These are phyloP conservation scores for Alternaria infectoria DNA, from an alignment of 2,329 filamentous ascomycete species.

Conservation along the genomic window DNA sequence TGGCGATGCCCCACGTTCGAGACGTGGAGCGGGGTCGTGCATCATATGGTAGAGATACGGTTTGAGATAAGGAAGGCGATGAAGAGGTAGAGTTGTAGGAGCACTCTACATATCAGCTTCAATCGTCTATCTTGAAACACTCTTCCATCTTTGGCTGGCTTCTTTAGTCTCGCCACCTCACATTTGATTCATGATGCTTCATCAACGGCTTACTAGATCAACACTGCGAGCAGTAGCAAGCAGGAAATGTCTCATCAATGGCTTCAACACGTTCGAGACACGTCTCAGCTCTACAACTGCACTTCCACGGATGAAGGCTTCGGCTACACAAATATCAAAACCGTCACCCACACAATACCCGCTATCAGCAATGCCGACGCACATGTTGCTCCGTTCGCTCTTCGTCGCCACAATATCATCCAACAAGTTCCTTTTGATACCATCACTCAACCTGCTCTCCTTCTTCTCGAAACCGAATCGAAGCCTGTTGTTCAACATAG, in stretches of 20 bases:
- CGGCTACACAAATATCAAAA: conserved; percentile 8
- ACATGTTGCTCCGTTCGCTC: conserved; percentile 39
- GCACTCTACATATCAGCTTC: background rate
- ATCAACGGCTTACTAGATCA: conserved; percentile 2
- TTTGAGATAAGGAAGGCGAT: conserved; percentile 25
- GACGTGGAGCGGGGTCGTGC: conserved; percentile 28
- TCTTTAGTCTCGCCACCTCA: background rate
- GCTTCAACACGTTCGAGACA: conserved; percentile 9
- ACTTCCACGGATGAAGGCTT: conserved; percentile 13
- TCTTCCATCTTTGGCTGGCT: background rate
- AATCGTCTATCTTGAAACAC: background rate
- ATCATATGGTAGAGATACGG: conserved; percentile 14
- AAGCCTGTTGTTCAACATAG: conserved; percentile 61
- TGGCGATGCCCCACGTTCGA: conserved; percentile 20
- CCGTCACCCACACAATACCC: conserved; percentile 19
- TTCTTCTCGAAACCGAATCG: conserved; percentile 50
- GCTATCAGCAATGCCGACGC: conserved; percentile 34
- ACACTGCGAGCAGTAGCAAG: conserved; percentile 1
- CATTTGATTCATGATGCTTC: conserved; percentile 12
- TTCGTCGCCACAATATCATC: conserved; percentile 57
- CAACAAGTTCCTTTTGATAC: conserved; percentile 50
- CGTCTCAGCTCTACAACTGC: conserved; percentile 21
- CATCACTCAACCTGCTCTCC: conserved; percentile 47
- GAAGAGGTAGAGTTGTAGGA: background rate
- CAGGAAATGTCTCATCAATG: background rate